Evolutionary conservation across 2,329 filamentous ascomycete genomes (phyloP), one percentile per base, ranked within the genome.

Genomic region (Colletotrichum orchidophilum): DNA sequence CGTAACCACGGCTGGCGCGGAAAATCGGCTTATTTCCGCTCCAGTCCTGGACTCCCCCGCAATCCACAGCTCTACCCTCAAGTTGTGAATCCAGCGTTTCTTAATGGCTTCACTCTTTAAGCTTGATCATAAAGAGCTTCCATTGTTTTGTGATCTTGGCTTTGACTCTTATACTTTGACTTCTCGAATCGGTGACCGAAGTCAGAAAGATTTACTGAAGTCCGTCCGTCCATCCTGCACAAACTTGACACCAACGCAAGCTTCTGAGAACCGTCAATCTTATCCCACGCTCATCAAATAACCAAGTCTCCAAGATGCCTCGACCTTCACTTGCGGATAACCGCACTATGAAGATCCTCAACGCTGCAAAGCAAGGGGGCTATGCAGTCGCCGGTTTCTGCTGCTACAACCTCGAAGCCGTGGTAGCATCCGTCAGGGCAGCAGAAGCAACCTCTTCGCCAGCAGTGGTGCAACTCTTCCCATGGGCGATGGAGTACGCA

Each of bases 311-410:
- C 39, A 46, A 46, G 8, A 46, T 46, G 39, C 7, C 18, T 21
- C 39, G 18, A 46, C 39, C 39, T 46, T n/a, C 39, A n/a, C 39
- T 46, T 18, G 3, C 18, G 3, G 39, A 46, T 9, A 46, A 46
- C 18, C 39, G 39, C n/a, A 46, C 39, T 15, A 46, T 46, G 39
- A 46, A 76, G 26, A 88, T 91, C 74, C 83, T 90, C 73, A 79
- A 86, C 73, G 85, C 85, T 42, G 88, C 88, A n/a, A 82, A 86
- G 68, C 78, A 81, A 63, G 85, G 87, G 68, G 82, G 85, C 61
- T 91, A 91, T 75, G 89, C 86, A 63, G 84, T 91, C 9, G 75
- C 83, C 13, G 76, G 85, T 79, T 74, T 87, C 79, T 80, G 90
- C 82, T 84, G 79, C 62, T 46, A 46, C 18, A 46, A 46, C 4